Conservation (phyloP, 805 yeast genomes). For the Saccharomycopsis lassenensis region DNA sequence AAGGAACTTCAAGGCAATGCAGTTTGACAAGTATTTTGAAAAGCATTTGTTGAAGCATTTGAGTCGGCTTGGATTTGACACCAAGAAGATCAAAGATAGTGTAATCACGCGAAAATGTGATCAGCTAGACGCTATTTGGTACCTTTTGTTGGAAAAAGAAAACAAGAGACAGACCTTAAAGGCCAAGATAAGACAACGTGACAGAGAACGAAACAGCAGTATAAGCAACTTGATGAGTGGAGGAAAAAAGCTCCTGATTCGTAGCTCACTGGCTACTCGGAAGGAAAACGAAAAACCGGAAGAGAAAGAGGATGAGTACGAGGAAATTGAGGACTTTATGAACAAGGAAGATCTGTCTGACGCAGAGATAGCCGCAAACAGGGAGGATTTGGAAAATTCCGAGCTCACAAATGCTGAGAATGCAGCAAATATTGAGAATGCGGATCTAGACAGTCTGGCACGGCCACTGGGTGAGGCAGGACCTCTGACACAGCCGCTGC, state of each 20-base stretch:
- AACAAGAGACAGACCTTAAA: conserved; percentile 24
- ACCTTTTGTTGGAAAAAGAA: conserved; percentile 22
- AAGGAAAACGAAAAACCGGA: conserved; percentile 20
- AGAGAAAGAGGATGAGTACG: conserved; percentile 17
- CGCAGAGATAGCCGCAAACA: background rate
- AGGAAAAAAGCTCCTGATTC: conserved; percentile 9
- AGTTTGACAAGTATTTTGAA: conserved; percentile 14
- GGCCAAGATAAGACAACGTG: conserved; percentile 8
- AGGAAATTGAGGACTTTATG: background rate
- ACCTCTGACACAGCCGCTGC: too few species aligned
- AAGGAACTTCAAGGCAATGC: conserved; percentile 7
- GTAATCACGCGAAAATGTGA: conserved; percentile 54
- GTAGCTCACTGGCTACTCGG: conserved; percentile 13
- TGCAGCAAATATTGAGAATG: background rate
- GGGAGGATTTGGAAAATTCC: background rate
- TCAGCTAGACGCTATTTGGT: conserved; percentile 24
- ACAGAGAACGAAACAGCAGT: conserved; percentile 6
- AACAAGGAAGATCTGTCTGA: background rate
- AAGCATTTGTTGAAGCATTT: conserved; percentile 17
- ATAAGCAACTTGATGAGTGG: conserved; percentile 12
- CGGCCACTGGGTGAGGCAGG: too few species aligned
- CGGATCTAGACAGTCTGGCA: too few species aligned
- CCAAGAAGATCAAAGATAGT: conserved; percentile 24
- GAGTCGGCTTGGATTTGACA: conserved; percentile 17
- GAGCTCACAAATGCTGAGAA: background rate